Conservation (phyloP, 1,284 basidiomycete genomes). For the Athelia psychrophila region DNA sequence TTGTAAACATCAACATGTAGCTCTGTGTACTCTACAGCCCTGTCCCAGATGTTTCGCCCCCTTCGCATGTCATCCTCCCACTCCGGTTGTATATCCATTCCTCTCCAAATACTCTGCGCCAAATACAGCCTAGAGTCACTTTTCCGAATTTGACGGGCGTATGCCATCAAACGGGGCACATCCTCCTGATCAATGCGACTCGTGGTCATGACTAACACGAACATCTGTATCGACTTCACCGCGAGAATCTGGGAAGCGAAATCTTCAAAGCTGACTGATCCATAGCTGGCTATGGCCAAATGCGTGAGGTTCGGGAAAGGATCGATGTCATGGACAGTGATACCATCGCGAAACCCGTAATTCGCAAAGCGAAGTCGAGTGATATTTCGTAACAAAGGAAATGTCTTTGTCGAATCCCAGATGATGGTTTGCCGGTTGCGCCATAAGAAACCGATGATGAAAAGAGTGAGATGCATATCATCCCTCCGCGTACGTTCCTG, state of each 20-base stretch:
- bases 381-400: background rate
- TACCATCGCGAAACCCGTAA: background rate
- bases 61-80: background rate
- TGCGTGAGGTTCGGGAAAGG: background rate
- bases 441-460: background rate
- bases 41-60: background rate
- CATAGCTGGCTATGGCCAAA: background rate
- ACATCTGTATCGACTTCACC: background rate
- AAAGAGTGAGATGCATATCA: background rate
- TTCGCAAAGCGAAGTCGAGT: background rate
- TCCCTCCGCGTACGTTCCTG: background rate
- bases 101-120: background rate
- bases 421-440: background rate
- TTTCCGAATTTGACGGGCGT: background rate
- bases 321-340: background rate
- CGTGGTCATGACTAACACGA: background rate
- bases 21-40: background rate
- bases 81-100: background rate
- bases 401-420: background rate
- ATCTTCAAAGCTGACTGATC: background rate
- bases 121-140: background rate
- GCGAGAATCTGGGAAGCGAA: background rate
- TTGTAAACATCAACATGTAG: no score
- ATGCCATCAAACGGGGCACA: background rate
- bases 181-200: background rate